Conservation (phyloP, 1,139 yeast genomes). For the Protomyces gravidus region DNA sequence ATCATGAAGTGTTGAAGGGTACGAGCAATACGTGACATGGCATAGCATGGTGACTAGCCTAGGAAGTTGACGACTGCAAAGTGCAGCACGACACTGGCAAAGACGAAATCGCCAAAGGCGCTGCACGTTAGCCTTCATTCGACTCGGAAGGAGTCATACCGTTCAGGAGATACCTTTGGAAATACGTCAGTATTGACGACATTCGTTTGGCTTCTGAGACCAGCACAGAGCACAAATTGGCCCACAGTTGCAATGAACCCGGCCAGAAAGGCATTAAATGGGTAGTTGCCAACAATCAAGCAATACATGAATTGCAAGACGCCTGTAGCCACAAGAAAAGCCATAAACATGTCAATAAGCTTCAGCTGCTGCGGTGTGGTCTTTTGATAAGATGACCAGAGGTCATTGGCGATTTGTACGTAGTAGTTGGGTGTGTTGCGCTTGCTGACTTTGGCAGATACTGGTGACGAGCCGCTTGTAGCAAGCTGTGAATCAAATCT, state of each 20-base stretch:
- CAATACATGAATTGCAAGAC: conserved; percentile 73
- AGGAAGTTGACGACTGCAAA: conserved; percentile 87
- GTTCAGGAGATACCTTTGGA: conserved; percentile 59
- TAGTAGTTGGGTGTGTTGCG: not conserved
- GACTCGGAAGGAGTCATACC: conserved; percentile 31
- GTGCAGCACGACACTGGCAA: conserved; percentile 84
- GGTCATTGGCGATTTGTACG: conserved; percentile 6
- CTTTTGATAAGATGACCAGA: conserved; percentile 17
- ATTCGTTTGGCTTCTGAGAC: conserved; percentile 68
- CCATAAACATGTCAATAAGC: conserved; percentile 73
- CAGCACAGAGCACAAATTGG: conserved; percentile 74
- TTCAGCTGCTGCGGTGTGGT: conserved; percentile 38
- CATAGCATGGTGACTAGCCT: conserved; percentile 18
- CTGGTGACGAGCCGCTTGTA: too few species aligned
- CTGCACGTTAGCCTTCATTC: conserved; percentile 39
- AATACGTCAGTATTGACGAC: conserved; percentile 47
- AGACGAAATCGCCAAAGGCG: conserved; percentile 81
- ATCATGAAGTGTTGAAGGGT: not conserved
- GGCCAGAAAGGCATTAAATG: conserved; percentile 92
- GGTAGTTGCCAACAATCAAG: conserved; percentile 73
- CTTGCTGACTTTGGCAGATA: too few species aligned
- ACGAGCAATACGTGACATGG: not conserved
- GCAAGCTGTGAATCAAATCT: too few species aligned
- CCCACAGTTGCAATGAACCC: conserved; percentile 93
- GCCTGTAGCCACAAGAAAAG: conserved; percentile 69